Conservation (phyloP, 176 grass and related monocot species). For the Raddia distichophylla region DNA sequence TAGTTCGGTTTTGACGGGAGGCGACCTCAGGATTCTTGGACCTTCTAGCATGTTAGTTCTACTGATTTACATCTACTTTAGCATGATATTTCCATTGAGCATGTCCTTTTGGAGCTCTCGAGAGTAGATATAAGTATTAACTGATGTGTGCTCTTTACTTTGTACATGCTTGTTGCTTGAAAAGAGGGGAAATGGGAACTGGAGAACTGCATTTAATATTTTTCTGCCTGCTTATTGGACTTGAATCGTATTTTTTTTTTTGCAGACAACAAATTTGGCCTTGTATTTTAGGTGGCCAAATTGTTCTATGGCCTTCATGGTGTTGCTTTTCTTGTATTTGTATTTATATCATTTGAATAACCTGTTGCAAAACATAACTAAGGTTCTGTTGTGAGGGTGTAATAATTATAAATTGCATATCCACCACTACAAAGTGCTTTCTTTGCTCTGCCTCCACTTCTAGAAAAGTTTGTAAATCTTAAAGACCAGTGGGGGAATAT, state of each 20-base stretch:
- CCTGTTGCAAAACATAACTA: neutral
- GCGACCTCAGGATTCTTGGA: no score
- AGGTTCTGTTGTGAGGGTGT: neutral
- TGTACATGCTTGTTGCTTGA: neutral
- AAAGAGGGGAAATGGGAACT: neutral
- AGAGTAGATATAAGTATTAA: neutral
- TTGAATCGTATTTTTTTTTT: neutral
- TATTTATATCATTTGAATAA: neutral
- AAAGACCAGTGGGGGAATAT: neutral
- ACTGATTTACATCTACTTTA: neutral
- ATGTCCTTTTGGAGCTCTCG: neutral
- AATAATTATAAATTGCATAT: neutral
- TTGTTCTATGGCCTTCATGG: neutral
- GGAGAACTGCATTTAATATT: conserved; percentile 15
- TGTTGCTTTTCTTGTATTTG: neutral
- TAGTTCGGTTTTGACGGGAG: neutral
- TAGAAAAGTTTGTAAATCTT: neutral
- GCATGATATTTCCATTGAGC: neutral
- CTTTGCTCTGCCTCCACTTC: neutral
- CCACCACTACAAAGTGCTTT: neutral
- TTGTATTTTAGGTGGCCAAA: neutral
- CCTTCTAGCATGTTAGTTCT: neutral
- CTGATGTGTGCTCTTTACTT: conserved; percentile 4
- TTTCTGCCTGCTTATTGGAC: neutral
- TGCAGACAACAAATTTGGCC: neutral